Evolutionary conservation across 331 rosid genomes (phyloP).

Genomic region (Malus hybrid): DNA sequence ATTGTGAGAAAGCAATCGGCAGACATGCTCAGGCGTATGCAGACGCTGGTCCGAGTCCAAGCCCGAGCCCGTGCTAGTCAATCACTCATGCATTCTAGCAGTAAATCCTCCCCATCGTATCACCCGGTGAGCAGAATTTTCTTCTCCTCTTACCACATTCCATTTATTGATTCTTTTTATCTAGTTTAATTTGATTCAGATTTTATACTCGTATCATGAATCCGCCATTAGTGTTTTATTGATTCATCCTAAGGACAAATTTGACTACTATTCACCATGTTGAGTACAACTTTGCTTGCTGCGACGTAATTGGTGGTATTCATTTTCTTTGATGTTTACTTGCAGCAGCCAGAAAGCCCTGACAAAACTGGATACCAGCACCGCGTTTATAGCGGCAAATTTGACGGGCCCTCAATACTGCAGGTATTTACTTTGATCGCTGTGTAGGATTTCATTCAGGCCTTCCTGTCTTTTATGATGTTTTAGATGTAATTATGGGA

Average conservation of each 20-base stretch:
- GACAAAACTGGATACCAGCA: constrained; percentile 36
- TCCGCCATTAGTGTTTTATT: too few species aligned
- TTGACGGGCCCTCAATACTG: constrained; percentile 61
- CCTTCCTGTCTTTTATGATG: neutral
- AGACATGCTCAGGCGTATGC: constrained; percentile 90
- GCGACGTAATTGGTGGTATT: neutral
- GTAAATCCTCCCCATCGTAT: constrained; percentile 40
- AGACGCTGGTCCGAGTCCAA: constrained; percentile 79
- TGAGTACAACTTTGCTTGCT: neutral
- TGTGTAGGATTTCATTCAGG: neutral
- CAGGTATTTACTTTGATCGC: constrained; percentile 39
- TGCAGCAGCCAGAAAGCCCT: constrained; percentile 41
- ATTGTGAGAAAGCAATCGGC: constrained; percentile 84
- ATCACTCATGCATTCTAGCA: constrained; percentile 37
- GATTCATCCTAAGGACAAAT: neutral
- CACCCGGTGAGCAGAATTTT: constrained; percentile 41
- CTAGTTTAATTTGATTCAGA: too few species aligned
- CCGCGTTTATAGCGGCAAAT: constrained; percentile 38
- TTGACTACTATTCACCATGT: neutral
- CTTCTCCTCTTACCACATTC: neutral
- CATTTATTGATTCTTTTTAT: too few species aligned
- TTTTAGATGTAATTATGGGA: neutral
- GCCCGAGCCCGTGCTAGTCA: constrained; percentile 74
- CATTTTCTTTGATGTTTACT: constrained; percentile 2
- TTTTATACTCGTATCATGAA: too few species aligned